Evolutionary conservation across 2,329 filamentous ascomycete species (phyloP), one percentile per base, ranked within the genome.

Genomic region (Phialemonium atrogriseum): DNA sequence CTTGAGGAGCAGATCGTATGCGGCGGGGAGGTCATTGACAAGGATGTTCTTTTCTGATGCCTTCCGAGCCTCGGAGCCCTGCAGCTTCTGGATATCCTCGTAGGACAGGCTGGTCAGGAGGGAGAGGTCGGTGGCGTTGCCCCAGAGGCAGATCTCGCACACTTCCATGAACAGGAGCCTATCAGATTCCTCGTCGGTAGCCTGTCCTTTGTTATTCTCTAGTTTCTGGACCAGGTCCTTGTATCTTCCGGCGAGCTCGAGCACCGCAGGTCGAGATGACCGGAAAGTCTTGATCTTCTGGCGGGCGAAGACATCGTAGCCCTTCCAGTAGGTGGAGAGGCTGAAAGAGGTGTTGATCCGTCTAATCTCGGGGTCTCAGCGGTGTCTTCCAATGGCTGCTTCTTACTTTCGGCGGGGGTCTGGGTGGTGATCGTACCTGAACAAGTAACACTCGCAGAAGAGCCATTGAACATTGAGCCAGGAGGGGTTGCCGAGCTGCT

Each of bases 81-180:
- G 91, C 8, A 96, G 70, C 57, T 94, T 94, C 61, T 96, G 89
- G 43, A 98, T 93, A 50, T 96, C 91, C 48, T 95, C 88, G 56
- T 94, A 94, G 2, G 83, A 85, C 34, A 95, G 70, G 46, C 81
- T 87, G 1, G 88, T 94, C 34, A 96, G 68, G 13, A 96, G 79
- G 0, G 86, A 94, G 10, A 96, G 68, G 55, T 96, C 91, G 0
- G 89, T 96, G 2, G 89, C 91, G 55, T 96, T 96, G 9, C 89
- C 89, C 89, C 89, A 96, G 2, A 96, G 73, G 53, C 88, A 95
- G 46, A 95, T 91, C 65, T 95, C 86, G 58, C 81, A 88, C 82
- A 96, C 93, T 54, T 96, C 89, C 15, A 70, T 70, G 60, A 96
- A 96, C 16, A 95, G 64, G 1, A 88, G 59, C 51, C 77, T 75